Percentiles rank a stretch among this genome's conserved stretches.
Evolutionary conservation across 768 basidiomycete species (phyloP).

Genomic region (Fomitopsis pulvina): DNA sequence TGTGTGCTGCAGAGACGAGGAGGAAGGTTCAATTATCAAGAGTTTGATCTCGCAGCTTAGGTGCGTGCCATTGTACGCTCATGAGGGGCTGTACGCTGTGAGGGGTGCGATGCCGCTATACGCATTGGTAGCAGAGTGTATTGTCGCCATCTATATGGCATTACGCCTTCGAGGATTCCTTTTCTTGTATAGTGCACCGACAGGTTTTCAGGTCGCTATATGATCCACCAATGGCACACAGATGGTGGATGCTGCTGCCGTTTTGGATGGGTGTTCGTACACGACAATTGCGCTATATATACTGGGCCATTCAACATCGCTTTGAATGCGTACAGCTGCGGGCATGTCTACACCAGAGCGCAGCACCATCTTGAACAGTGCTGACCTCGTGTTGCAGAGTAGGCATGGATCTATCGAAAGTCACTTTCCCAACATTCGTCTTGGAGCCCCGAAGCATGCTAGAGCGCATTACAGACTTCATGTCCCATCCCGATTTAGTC

Average conservation of each 20-base stretch:
- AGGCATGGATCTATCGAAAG: slow-evolving; percentile 95
- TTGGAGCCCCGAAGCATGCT: slow-evolving; percentile 96
- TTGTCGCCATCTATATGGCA: background rate
- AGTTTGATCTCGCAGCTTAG: slow-evolving; percentile 86
- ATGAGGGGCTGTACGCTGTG: background rate
- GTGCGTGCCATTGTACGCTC: slow-evolving; percentile 32
- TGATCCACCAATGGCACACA: too few species aligned
- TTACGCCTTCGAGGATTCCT: too few species aligned
- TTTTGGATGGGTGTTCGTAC: too few species aligned
- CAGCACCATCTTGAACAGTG: background rate
- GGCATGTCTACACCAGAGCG: background rate
- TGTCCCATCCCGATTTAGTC: slow-evolving; percentile 96
- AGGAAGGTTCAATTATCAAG: slow-evolving; percentile 86
- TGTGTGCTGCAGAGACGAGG: slow-evolving; percentile 62
- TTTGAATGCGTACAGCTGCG: background rate
- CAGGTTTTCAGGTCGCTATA: too few species aligned
- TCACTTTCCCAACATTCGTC: slow-evolving; percentile 92
- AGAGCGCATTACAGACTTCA: slow-evolving; percentile 98
- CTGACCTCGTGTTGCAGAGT: slow-evolving; percentile 43
- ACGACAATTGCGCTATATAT: background rate
- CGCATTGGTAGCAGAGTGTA: background rate
- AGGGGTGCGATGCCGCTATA: background rate
- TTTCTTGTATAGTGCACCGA: too few species aligned
- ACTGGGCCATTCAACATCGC: background rate
- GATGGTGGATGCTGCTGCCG: too few species aligned